Conservation (phyloP, 345 rosid species). For the Stellera chamaejasme region DNA sequence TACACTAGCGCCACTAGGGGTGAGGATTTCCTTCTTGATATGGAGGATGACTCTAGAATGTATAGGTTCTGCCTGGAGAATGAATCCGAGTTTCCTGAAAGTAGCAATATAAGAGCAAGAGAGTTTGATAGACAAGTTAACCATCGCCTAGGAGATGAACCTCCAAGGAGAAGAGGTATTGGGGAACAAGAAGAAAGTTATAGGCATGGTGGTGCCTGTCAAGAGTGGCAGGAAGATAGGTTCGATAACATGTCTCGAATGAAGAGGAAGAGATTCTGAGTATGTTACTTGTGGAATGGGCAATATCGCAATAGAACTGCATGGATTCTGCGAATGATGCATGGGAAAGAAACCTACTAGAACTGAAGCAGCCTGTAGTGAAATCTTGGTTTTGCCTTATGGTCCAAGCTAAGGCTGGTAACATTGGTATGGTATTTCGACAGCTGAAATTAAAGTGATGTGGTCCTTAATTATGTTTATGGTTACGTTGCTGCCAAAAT, state of each 20-base stretch:
- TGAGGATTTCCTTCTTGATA: constrained; percentile 33
- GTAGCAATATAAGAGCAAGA: constrained; percentile 46
- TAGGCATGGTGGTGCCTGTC: constrained; percentile 33
- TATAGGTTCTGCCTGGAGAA: constrained; percentile 43
- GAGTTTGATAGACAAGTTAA: constrained; percentile 51
- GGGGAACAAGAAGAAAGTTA: constrained; percentile 59
- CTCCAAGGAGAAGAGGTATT: constrained; percentile 40
- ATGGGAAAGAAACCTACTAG: too few relatives aligned
- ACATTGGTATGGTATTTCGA: too few relatives aligned
- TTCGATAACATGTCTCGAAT: constrained; percentile 41
- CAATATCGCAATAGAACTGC: too few relatives aligned
- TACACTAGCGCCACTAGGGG: constrained; percentile 30
- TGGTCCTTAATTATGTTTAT: too few relatives aligned
- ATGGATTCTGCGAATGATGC: too few relatives aligned
- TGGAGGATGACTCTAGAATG: constrained; percentile 47
- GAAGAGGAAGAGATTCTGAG: constrained; percentile 58
- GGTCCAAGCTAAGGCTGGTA: too few relatives aligned
- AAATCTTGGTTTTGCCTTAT: too few relatives aligned
- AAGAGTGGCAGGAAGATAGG: constrained; percentile 39
- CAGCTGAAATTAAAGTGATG: too few relatives aligned
- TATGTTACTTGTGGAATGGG: not conserved
- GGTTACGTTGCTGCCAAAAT: too few relatives aligned
- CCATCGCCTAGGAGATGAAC: constrained; percentile 44
- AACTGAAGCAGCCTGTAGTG: too few relatives aligned
- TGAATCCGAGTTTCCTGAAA: constrained; percentile 36